Evolutionary conservation across 345 rosid species (phyloP).

Genomic region (Arabis alpina): DNA sequence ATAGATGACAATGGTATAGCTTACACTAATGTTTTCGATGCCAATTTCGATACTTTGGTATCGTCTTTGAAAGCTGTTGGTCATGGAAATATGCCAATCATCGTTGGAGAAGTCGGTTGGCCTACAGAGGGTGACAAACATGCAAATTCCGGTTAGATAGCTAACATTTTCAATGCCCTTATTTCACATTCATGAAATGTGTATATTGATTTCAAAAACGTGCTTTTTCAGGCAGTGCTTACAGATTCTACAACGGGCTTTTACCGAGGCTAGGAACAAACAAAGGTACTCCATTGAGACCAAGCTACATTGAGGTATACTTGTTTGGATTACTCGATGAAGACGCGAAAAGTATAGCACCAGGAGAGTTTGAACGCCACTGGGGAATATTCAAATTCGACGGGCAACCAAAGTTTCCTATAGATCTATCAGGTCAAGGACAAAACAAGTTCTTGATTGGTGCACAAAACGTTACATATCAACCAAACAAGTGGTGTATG

Average conservation of each 20-base stretch:
- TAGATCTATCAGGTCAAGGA: constrained; percentile 72
- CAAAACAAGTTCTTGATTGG: constrained; percentile 61
- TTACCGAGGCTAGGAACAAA: constrained; percentile 64
- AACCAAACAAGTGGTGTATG: constrained; percentile 67
- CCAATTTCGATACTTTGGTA: constrained; percentile 84
- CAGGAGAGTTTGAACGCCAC: constrained; percentile 85
- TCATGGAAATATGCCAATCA: constrained; percentile 57
- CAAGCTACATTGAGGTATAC: constrained; percentile 67
- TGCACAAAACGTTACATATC: constrained; percentile 66
- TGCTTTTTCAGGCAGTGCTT: constrained; percentile 48
- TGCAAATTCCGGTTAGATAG: constrained; percentile 44
- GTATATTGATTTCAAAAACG: background rate
- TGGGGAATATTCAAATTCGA: constrained; percentile 82
- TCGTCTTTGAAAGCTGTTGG: constrained; percentile 71
- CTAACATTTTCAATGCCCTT: background rate
- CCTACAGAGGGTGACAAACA: constrained; percentile 52
- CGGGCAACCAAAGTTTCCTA: constrained; percentile 75
- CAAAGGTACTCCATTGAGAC: constrained; percentile 72
- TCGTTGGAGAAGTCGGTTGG: constrained; percentile 43
- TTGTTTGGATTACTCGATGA: constrained; percentile 64
- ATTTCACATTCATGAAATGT: background rate
- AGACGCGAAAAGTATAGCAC: constrained; percentile 44
- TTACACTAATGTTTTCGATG: constrained; percentile 84
- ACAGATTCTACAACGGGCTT: constrained; percentile 77
- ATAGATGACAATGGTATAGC: constrained; percentile 57